Conservation (phyloP, 306 rosid genomes). For the Cyclanthera cordifolia region DNA sequence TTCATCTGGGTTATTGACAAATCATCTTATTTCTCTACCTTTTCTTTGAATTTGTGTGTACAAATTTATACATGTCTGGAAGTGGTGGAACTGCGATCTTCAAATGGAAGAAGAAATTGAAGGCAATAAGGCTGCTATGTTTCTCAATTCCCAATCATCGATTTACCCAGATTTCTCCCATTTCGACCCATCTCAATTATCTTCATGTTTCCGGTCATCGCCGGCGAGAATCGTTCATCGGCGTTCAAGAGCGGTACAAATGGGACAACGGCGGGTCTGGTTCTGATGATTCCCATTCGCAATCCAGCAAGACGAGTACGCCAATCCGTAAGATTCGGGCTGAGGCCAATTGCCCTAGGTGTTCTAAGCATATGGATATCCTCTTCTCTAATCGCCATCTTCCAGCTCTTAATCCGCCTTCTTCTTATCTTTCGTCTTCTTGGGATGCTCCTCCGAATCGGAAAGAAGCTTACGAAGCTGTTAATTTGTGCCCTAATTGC, state of each 20-base stretch:
- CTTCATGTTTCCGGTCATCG: constrained; percentile 30
- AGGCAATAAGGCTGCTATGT: constrained; percentile 26
- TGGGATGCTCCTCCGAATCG: constrained; percentile 8
- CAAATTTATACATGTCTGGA: constrained; percentile 21
- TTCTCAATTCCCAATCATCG: constrained; percentile 24
- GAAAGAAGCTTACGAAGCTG: constrained; percentile 34
- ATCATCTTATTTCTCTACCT: background rate
- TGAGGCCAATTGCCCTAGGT: constrained; percentile 85
- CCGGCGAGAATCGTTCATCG: constrained; percentile 39
- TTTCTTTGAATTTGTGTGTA: background rate
- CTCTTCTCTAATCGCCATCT: constrained; percentile 49
- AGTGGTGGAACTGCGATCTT: constrained; percentile 24
- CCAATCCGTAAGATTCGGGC: constrained; percentile 60
- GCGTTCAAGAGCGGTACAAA: constrained; percentile 69
- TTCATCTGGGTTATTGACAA: constrained; percentile 3
- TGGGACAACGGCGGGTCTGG: constrained; percentile 98
- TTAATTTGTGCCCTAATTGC: constrained; percentile 78
- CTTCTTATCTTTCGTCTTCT: constrained; percentile 2
- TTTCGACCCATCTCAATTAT: constrained; percentile 45
- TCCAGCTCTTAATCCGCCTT: constrained; percentile 28
- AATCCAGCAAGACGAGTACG: background rate
- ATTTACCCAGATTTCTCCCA: constrained; percentile 27
- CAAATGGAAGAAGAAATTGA: constrained; percentile 56
- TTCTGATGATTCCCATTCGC: constrained; percentile 32
- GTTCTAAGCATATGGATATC: constrained; percentile 63